These are phyloP conservation scores for Theileria annulata DNA, from an alignment of 169 alveolate species.

Conservation along the genomic window DNA sequence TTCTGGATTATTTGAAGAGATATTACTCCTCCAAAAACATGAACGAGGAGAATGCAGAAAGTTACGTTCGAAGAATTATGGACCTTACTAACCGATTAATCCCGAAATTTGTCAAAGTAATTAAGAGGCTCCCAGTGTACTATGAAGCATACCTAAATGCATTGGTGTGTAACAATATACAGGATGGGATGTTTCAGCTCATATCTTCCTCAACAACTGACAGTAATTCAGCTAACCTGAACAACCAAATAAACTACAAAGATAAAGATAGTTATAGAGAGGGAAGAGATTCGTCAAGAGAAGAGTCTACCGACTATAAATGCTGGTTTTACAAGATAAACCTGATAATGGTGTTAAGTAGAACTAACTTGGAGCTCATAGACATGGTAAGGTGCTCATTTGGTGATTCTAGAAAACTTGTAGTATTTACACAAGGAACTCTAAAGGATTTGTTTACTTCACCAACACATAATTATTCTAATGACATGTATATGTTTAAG, in stretches of 20 bases:
- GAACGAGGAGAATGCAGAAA: conserved; percentile 22
- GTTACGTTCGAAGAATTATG: conserved; percentile 31
- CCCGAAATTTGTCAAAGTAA: conserved; percentile 41
- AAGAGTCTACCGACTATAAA: neutral
- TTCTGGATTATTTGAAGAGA: neutral
- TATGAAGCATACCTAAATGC: conserved; percentile 41
- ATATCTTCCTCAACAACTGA: conserved; percentile 3
- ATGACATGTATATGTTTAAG: neutral
- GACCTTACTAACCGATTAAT: conserved; percentile 47
- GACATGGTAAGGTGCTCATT: conserved; percentile 39
- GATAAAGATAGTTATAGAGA: neutral
- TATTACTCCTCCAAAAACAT: conserved; percentile 10
- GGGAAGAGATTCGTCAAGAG: neutral
- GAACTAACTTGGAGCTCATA: conserved; percentile 20
- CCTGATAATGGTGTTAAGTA: neutral
- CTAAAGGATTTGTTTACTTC: conserved; percentile 40
- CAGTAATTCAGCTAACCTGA: neutral
- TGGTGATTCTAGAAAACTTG: conserved; percentile 25
- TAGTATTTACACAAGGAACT: conserved; percentile 32
- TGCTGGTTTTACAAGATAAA: conserved; percentile 9
- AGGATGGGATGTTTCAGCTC: conserved; percentile 23
- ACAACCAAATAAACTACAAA: neutral
- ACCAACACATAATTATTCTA: neutral
- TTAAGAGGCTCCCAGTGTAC: conserved; percentile 31
- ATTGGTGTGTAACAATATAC: conserved; percentile 16